Percentiles rank a stretch among this genome's conserved stretches.
These are phyloP conservation scores for Helianthus annuus DNA, from an alignment of 129 eudicot species.

Conservation along the genomic window DNA sequence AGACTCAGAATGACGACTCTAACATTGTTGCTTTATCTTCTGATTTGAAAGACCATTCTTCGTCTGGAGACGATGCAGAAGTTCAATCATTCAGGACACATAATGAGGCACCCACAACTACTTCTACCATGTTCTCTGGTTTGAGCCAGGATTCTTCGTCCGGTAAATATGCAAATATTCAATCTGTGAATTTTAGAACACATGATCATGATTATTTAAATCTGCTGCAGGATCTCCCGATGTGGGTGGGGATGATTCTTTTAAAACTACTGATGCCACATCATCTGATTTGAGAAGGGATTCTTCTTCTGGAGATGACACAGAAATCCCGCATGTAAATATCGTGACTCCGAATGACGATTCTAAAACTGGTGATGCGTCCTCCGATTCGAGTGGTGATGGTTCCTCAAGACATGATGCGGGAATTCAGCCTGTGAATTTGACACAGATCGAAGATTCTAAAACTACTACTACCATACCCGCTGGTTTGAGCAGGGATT, in stretches of 20 bases:
- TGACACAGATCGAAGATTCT: slow-evolving; percentile 12
- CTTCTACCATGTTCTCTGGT: slow-evolving; percentile 9
- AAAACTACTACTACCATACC: neutral
- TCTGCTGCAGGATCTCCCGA: no score
- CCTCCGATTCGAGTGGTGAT: neutral
- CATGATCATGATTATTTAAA: no score
- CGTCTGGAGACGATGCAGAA: slow-evolving; percentile 5
- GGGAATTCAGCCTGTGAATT: neutral
- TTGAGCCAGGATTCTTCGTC: neutral
- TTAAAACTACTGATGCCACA: neutral
- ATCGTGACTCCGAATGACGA: neutral
- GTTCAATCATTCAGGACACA: neutral
- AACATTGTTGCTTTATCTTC: neutral
- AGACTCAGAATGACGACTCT: neutral
- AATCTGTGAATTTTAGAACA: no score
- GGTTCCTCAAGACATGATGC: slow-evolving; percentile 8
- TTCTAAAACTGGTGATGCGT: neutral
- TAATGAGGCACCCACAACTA: neutral
- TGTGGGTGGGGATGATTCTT: no score
- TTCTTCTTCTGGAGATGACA: neutral
- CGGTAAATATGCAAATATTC: neutral
- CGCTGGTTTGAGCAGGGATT: neutral
- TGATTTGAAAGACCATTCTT: slow-evolving; percentile 10
- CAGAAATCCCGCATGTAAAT: neutral
- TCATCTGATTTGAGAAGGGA: neutral